phyloP scores from a whole-genome alignment of 2,329 filamentous ascomycete species.

The Paecilomyces sp. region DNA sequence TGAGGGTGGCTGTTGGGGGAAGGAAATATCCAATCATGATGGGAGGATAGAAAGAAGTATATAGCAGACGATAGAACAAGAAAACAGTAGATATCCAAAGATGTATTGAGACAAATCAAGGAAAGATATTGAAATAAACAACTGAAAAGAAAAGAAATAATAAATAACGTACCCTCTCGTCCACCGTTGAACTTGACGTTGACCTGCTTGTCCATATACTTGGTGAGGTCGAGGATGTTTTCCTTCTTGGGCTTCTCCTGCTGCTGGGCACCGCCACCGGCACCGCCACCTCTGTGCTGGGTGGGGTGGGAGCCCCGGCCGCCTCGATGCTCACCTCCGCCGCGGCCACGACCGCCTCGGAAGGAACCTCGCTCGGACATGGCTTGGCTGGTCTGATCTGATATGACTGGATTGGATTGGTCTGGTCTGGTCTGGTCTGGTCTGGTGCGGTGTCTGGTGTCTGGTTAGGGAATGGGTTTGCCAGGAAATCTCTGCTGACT shows the following conservation, averaged over 20 bases:
- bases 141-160: not conserved
- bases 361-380: slow-evolving; percentile 47
- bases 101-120: too few relatives aligned
- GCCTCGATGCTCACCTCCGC: slow-evolving; percentile 40
- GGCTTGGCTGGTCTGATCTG: slow-evolving; percentile 5
- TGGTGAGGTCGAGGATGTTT: slow-evolving; percentile 89
- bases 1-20: too few relatives aligned
- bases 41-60: not conserved
- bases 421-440: not conserved
- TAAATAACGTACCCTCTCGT: slow-evolving; percentile 61
- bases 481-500: not conserved
- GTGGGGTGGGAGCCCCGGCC: slow-evolving; percentile 32
- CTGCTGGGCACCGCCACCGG: slow-evolving; percentile 41
- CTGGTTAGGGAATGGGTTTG: not conserved
- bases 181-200: slow-evolving; percentile 96
- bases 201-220: slow-evolving; percentile 96
- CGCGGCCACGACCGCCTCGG: slow-evolving; percentile 39
- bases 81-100: too few relatives aligned
- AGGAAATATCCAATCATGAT: too few relatives aligned
- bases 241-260: slow-evolving; percentile 90
- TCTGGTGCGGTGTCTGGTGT: not conserved
- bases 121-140: too few relatives aligned
- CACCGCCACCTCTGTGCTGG: slow-evolving; percentile 42
- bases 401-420: not conserved
- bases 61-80: too few relatives aligned